Base-by-base conservation (phyloP, 225 moss, liverwort and hornwort genomes). In the Anthoceros angustus region DNA sequence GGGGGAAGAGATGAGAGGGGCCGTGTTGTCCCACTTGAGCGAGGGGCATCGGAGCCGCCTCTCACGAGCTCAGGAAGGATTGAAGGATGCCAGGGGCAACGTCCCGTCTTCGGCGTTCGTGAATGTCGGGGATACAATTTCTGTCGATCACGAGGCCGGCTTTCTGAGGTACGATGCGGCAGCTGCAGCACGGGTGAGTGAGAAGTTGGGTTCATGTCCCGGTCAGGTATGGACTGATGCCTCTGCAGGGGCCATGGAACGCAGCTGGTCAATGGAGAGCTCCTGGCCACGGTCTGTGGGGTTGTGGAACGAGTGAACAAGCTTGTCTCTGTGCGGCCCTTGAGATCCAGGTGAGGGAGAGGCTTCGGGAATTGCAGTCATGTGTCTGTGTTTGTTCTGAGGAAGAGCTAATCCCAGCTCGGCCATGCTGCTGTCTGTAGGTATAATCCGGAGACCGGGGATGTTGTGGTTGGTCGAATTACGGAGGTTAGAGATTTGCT, bases 401-500 rank as follows among this genome's bases (percentile, higher is more conserved):
- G 39, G 12, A 66, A 41, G 65, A 66, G 63, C 21, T 63, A 2
- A 25, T 63, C 2, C 63, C 11, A 63, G 11, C 63, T 38, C 39
- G 46, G 63, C 70, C 63, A 55, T 55, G 5, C 55, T 15, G 23
- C 4, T 55, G 10, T 62, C 20, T 64, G 70, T 76, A 90, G 95
- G 72, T 98, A 98, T 66, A 84, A 86, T 76, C 80, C 92, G 45
- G 95, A 92, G 74, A 98, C 95, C 43, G 95, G 95, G 62, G 95
- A 98, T 67, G 98, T 98, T 62, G 89, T 98, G 46, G 89, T 98
- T 62, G 98, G 98, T 75, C 98, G 98, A 75, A 75, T 98, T 41
- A 92, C 92, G 41, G 98, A 92, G 98, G 94, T 95, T 70, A 63
- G 75, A 41, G 40, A 66, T 23, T n/a, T n/a, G 55, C 8, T 64